phyloP scores from a whole-genome alignment of 2,329 filamentous ascomycete genomes.

The Sporothrix curviconia region DNA sequence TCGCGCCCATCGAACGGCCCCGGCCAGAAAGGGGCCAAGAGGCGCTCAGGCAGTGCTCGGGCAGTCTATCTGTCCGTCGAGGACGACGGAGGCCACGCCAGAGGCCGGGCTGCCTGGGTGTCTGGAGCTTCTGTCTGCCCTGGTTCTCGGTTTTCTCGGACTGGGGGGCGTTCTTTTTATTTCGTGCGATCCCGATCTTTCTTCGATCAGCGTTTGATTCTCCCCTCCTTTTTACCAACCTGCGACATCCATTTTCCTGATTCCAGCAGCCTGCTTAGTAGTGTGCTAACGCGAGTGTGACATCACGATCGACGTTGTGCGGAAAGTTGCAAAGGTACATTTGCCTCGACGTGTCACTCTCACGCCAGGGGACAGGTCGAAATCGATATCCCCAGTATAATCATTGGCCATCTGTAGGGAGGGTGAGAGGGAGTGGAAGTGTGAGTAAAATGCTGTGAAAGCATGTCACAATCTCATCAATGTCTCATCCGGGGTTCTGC shows the following conservation, averaged over 20 bases:
- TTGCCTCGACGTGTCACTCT: too few species aligned
- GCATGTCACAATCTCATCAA: not conserved
- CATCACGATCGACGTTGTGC: slow-evolving; percentile 13
- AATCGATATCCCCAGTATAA: too few species aligned
- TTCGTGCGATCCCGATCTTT: slow-evolving; percentile 2
- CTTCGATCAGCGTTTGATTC: not conserved
- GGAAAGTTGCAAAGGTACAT: too few species aligned
- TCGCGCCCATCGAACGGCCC: too few species aligned
- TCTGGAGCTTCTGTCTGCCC: too few species aligned
- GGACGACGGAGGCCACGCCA: too few species aligned
- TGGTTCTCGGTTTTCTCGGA: not conserved
- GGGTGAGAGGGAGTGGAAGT: too few species aligned
- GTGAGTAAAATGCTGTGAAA: not conserved
- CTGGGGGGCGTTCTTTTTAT: not conserved
- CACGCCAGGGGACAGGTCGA: too few species aligned
- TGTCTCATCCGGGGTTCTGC: not conserved
- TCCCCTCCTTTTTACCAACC: not conserved
- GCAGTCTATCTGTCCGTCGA: slow-evolving; percentile 5
- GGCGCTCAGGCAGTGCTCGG: not conserved
- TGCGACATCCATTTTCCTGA: too few species aligned
- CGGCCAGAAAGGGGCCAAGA: not conserved
- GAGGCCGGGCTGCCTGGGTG: too few species aligned
- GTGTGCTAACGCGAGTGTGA: slow-evolving; percentile 4
- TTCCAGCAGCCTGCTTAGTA: not conserved
- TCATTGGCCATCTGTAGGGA: too few species aligned